These are phyloP conservation scores for Ustilago lituana DNA, from an alignment of 1,284 basidiomycete genomes.

Conservation along the genomic window DNA sequence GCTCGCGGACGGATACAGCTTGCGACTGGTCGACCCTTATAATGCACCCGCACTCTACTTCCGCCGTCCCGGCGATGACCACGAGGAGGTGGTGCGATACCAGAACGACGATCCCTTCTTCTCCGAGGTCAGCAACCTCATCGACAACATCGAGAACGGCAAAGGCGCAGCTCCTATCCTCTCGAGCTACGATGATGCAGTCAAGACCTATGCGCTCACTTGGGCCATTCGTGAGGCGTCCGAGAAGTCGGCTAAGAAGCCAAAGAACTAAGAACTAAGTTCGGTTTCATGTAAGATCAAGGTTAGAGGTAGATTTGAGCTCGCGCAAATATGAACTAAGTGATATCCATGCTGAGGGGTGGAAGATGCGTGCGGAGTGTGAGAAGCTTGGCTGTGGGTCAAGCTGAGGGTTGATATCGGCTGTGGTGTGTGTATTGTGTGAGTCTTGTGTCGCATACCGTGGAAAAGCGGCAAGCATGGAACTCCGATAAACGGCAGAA, in stretches of 20 bases:
- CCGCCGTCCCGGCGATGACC: slow-evolving; percentile 65
- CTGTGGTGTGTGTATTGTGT: too few relatives aligned
- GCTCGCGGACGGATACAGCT: slow-evolving; percentile 62
- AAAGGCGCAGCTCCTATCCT: slow-evolving; percentile 55
- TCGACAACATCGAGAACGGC: slow-evolving; percentile 64
- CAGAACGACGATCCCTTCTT: slow-evolving; percentile 67
- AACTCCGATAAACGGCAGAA: too few relatives aligned
- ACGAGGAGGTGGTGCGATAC: slow-evolving; percentile 66
- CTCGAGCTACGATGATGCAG: slow-evolving; percentile 62
- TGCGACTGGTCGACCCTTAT: slow-evolving; percentile 66
- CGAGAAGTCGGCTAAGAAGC: slow-evolving; percentile 57
- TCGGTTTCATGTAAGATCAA: not conserved
- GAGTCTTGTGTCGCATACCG: too few relatives aligned
- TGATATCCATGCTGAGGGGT: too few relatives aligned
- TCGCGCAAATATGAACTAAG: too few relatives aligned
- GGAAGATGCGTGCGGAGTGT: too few relatives aligned
- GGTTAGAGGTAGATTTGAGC: too few relatives aligned
- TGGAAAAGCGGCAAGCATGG: too few relatives aligned
- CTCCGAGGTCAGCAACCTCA: slow-evolving; percentile 65
- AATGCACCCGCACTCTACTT: slow-evolving; percentile 65
- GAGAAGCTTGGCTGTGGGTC: too few relatives aligned
- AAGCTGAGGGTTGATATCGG: too few relatives aligned
- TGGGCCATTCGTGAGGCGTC: slow-evolving; percentile 64
- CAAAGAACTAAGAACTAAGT: slow-evolving; percentile 12
- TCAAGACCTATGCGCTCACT: slow-evolving; percentile 66